Evolutionary conservation across 345 rosid genomes (phyloP).

Genomic region (Hypericum perforatum): DNA sequence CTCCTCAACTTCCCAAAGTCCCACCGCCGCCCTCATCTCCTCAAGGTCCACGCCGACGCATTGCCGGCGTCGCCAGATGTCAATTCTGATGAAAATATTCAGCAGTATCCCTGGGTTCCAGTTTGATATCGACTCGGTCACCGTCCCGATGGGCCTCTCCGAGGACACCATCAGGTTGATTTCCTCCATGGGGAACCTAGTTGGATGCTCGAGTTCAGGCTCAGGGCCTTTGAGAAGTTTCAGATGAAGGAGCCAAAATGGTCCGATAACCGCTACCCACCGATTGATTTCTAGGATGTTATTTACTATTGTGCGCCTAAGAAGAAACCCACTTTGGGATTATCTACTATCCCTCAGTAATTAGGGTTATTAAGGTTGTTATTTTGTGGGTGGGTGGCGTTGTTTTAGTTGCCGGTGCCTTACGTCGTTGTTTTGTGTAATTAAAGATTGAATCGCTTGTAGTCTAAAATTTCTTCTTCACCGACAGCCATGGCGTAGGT

Average conservation of each 20-base stretch:
- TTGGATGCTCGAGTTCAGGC: conserved; percentile 83
- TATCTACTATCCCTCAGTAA: no score
- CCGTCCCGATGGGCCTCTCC: conserved; percentile 80
- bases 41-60: no score
- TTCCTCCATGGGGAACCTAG: conserved; percentile 65
- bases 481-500: no score
- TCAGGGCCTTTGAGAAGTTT: conserved; percentile 67
- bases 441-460: no score
- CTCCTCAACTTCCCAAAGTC: no score
- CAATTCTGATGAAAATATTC: conserved; percentile 48
- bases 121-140: conserved; percentile 72
- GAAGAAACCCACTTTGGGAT: conserved; percentile 69
- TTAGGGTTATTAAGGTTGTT: no score
- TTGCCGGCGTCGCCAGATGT: no score
- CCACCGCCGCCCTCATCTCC: no score
- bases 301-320: conserved; percentile 90
- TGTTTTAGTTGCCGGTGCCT: no score
- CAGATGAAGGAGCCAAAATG: conserved; percentile 65
- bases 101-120: conserved; percentile 62
- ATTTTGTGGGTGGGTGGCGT: no score
- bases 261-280: conserved; percentile 74
- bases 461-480: no score
- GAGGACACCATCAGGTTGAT: conserved; percentile 55
- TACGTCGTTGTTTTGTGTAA: no score
- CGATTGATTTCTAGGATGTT: conserved; percentile 66